phyloP scores from a whole-genome alignment of 2,329 filamentous ascomycete genomes.

The Ceratocystis ficicola region DNA sequence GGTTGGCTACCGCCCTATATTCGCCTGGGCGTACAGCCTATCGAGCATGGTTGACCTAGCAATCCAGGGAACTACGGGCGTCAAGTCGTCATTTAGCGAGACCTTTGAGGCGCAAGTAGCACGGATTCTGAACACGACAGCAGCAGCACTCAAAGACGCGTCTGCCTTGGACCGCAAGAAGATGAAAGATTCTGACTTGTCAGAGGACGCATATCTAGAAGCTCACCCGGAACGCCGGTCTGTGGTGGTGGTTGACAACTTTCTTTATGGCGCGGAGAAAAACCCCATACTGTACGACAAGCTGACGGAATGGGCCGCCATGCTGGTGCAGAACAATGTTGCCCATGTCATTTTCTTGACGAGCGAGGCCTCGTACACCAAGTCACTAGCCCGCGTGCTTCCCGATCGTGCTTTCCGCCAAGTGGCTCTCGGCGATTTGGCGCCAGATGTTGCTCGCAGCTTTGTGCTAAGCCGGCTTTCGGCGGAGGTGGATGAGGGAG shows the following conservation, averaged over 20 bases:
- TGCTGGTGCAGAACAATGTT: slow-evolving; percentile 71
- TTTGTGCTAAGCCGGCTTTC: slow-evolving; percentile 73
- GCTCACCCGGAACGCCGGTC: slow-evolving; percentile 73
- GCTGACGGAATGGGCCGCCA: slow-evolving; percentile 79
- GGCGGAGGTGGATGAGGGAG: slow-evolving; percentile 28
- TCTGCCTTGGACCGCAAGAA: slow-evolving; percentile 44
- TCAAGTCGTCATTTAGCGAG: slow-evolving; percentile 89
- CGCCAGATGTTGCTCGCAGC: slow-evolving; percentile 72
- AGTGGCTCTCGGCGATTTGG: slow-evolving; percentile 74
- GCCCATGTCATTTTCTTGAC: slow-evolving; percentile 94
- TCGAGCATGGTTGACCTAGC: slow-evolving; percentile 87
- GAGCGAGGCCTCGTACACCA: slow-evolving; percentile 76
- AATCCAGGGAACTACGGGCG: slow-evolving; percentile 83
- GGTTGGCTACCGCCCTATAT: slow-evolving; percentile 85
- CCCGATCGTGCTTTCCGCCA: slow-evolving; percentile 85
- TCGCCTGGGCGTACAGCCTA: slow-evolving; percentile 92
- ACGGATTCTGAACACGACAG: slow-evolving; percentile 80
- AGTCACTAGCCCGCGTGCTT: slow-evolving; percentile 72
- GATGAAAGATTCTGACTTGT: slow-evolving; percentile 59
- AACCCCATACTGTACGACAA: slow-evolving; percentile 57
- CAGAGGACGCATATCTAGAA: slow-evolving; percentile 79
- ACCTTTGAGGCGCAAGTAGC: slow-evolving; percentile 77
- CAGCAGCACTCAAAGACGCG: slow-evolving; percentile 64
- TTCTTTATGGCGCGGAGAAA: slow-evolving; percentile 65
- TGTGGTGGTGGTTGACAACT: slow-evolving; percentile 85